Base-by-base conservation (phyloP, 805 yeast species). In the Teunomyces stri region DNA sequence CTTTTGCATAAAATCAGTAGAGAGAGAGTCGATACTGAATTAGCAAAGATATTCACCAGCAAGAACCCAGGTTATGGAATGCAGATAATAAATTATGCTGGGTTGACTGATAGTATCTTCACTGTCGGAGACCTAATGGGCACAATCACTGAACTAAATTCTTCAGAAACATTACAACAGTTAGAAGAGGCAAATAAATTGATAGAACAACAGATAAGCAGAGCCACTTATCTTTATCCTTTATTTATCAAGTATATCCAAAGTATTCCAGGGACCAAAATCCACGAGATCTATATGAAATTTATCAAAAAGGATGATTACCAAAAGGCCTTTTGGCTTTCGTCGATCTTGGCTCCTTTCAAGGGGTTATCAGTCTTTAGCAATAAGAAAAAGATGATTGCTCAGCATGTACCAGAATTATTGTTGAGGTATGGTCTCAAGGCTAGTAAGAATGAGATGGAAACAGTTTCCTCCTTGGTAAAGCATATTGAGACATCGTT, bases 1-100 rank as follows among this genome's bases (percentile, higher is more conserved):
- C 73, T 94, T 42, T 64, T 74, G 15, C 74, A 77, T 25, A 94
- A 94, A 58, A 90, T 94, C 42, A 87, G 96, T 47, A 75, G 94
- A 45, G 99, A 94, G 64, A 75, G 99, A 52, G 82, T 94, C 13
- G 97, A 97, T 2, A 82, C 80, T 5, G 99, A 94, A 60, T 64
- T 91, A 42, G 83, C 77, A 39, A 94, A 94, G 64, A 85, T 85
- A 34, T 68, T 92, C n/a, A 65, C 66, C n/a, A 80, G 90, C 5
- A 59, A 68, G 6, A 75, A 84, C 55, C 87, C 91, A 0, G 64
- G 74, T 0, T 75, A 79, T 50, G 96, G 94, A 0, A 65, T 90
- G 47, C 64, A 72, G 18, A 62, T 87, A 49, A 71, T 91, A 33
- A 76, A 76, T 42, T 69, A 74, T 33, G 80, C 82, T 11, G 72